Percentiles rank a stretch among this genome's conserved stretches.
Conservation (phyloP, 768 basidiomycete genomes). For the Lanmaoa rubissima region DNA sequence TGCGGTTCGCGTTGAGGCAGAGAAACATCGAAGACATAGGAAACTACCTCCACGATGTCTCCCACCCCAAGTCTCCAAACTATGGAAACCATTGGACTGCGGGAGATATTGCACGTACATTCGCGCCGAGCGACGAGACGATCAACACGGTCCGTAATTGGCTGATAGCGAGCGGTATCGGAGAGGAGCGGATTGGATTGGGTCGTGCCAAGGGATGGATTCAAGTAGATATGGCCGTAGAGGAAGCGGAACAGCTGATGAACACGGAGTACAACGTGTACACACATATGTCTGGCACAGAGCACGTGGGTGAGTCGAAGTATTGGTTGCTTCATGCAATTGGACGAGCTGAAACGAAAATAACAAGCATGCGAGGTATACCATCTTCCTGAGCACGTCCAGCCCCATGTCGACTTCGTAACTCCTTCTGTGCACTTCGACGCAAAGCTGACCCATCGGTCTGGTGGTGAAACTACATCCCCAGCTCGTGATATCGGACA, state of each 20-base stretch:
- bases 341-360: neutral
- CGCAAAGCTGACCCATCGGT: constrained; percentile 17
- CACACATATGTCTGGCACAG: constrained; percentile 25
- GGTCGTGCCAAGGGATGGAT: constrained; percentile 26
- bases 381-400: constrained; percentile 31
- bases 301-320: constrained; percentile 23
- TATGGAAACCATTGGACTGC: constrained; percentile 36
- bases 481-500: constrained; percentile 17
- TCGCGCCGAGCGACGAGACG: constrained; percentile 26
- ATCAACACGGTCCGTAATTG: constrained; percentile 26
- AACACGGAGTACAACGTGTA: constrained; percentile 34
- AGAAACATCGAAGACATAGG: constrained; percentile 28
- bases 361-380: constrained; percentile 31
- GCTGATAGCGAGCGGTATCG: constrained; percentile 29
- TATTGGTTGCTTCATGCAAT: neutral
- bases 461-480: neutral
- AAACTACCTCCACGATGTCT: constrained; percentile 29
- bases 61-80: constrained; percentile 32
- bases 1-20: constrained; percentile 35
- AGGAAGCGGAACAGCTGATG: constrained; percentile 34
- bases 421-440: constrained; percentile 37
- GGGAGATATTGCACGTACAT: constrained; percentile 25
- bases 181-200: constrained; percentile 15
- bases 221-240: constrained; percentile 26
- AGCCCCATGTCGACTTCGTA: constrained; percentile 35